Evolutionary conservation across 2,329 filamentous ascomycete species (phyloP).

Genomic region (Verticillium alfalfae): DNA sequence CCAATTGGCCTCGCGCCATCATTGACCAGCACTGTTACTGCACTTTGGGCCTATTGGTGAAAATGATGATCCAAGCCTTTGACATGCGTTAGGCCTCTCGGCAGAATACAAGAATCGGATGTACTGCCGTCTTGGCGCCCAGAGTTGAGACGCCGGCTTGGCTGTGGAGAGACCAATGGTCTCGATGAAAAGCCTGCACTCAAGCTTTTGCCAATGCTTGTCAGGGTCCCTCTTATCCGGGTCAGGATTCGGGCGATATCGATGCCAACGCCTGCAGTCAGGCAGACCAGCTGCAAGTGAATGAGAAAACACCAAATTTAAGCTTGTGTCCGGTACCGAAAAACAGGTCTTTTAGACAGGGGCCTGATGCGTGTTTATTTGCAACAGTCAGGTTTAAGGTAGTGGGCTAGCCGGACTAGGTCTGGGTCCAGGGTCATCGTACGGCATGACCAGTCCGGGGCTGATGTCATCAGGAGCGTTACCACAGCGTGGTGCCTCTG

Average conservation of each 20-base stretch:
- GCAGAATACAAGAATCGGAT: background rate
- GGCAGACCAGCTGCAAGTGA: background rate
- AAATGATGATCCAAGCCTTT: background rate
- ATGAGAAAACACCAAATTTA: background rate
- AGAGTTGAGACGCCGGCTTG: background rate
- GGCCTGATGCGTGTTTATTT: background rate
- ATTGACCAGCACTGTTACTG: background rate
- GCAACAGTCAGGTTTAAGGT: background rate
- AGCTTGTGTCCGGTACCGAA: background rate
- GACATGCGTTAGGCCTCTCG: background rate
- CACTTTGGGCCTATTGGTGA: background rate
- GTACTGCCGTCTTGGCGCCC: slow-evolving; percentile 1
- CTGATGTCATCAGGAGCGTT: background rate
- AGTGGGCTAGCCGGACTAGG: background rate
- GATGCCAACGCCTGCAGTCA: background rate
- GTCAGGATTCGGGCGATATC: background rate
- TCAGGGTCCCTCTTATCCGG: background rate
- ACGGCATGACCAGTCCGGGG: background rate
- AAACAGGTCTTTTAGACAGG: background rate
- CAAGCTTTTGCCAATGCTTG: slow-evolving; percentile 3
- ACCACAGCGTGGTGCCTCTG: background rate
- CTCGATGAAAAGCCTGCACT: background rate
- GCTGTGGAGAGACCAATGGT: slow-evolving; percentile 1
- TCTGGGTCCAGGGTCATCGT: background rate
- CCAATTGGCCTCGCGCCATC: background rate